Evolutionary conservation across 495 filamentous ascomycete species (phyloP), one percentile per base, ranked within the genome.

Genomic region (Zalerion maritima): DNA sequence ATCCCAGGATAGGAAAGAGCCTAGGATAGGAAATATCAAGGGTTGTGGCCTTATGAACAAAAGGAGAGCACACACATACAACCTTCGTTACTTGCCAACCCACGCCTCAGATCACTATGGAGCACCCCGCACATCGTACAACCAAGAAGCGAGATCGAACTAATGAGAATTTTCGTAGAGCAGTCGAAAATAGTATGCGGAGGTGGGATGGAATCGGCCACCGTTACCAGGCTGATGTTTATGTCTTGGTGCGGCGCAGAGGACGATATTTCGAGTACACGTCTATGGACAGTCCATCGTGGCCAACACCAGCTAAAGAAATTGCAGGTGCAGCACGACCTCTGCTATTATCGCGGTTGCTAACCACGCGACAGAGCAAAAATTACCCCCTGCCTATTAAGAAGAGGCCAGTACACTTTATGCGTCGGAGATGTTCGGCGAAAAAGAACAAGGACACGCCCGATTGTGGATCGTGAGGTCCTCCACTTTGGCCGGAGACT

Each of bases 81-180:
- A n/a, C n/a, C n/a, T n/a, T n/a, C n/a, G n/a, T n/a, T n/a, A n/a
- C n/a, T n/a, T n/a, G n/a, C n/a, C n/a, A n/a, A n/a, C n/a, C n/a
- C n/a, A n/a, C n/a, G n/a, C n/a, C n/a, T n/a, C n/a, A n/a, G n/a
- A n/a, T n/a, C n/a, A n/a, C n/a, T n/a, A n/a, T n/a, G n/a, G n/a
- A n/a, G n/a, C n/a, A n/a, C n/a, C n/a, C n/a, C n/a, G n/a, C n/a
- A n/a, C n/a, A n/a, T n/a, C n/a, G n/a, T n/a, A n/a, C n/a, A n/a
- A n/a, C n/a, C 24, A 26, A 4, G 24, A 26, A 26, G 10, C 24
- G 24, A 26, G 24, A 26, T n/a, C 12, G 24, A 14, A 26, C 24
- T n/a, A n/a, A 26, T 14, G 24, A 26, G 24, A 26, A 26, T 26
- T 26, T 26, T n/a, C 24, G 10, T 4, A 26, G 24, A 26, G 24